A percentile compares a stretch with the other conserved stretches of the same genome.
Evolutionary conservation across 106 monocot species (phyloP).

Genomic region (Phalaenopsis aphrodite): DNA sequence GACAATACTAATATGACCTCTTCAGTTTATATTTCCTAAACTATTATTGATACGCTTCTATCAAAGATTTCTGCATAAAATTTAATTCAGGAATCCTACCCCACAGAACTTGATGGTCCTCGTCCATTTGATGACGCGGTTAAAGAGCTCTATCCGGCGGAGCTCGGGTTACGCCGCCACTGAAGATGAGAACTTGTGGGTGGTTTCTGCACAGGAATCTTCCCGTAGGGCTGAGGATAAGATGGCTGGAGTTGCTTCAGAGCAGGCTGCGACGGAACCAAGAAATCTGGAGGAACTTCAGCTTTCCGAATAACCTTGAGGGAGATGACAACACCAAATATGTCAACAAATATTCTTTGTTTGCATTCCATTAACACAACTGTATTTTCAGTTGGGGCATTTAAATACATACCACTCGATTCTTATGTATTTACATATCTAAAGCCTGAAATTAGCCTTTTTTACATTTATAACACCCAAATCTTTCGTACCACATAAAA

Average conservation of each 20-base stretch:
- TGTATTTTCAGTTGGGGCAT: no score
- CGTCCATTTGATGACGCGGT: slow-evolving; percentile 6
- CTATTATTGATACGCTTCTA: no score
- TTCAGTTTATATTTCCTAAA: no score
- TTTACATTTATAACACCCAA: no score
- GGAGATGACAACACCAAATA: not conserved
- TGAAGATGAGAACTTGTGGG: slow-evolving; percentile 33
- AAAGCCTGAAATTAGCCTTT: no score
- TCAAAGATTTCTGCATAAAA: no score
- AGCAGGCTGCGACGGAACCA: slow-evolving; percentile 19
- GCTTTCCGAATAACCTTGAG: slow-evolving; percentile 52
- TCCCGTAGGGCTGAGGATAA: slow-evolving; percentile 12
- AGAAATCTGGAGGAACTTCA: slow-evolving; percentile 44
- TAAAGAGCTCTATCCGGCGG: slow-evolving; percentile 1
- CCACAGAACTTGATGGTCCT: slow-evolving; percentile 2
- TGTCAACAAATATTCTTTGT: no score
- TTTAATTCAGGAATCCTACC: not conserved
- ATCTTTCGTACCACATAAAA: no score
- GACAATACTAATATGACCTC: no score
- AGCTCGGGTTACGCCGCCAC: slow-evolving; percentile 43
- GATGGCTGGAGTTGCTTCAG: slow-evolving; percentile 17
- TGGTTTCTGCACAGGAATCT: slow-evolving; percentile 14
- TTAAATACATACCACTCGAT: no score
- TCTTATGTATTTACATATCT: no score
- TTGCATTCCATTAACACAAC: no score